Percentiles rank a stretch among this genome's conserved stretches.
Evolutionary conservation across 2,329 filamentous ascomycete species (phyloP).

Genomic region (Ophiosphaerella korrae): DNA sequence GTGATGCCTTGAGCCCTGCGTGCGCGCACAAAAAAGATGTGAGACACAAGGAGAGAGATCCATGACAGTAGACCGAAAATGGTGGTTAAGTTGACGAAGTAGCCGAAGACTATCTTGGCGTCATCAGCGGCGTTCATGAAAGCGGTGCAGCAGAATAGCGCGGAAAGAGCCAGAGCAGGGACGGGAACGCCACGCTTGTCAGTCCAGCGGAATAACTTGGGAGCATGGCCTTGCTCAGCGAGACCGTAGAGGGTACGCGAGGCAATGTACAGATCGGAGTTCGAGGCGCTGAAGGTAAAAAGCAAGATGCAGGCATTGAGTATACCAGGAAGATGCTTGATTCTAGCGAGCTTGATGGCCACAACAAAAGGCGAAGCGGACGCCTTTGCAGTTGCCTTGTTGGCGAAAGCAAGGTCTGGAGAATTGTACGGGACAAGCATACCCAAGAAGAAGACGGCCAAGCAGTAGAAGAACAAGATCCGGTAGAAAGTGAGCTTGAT

Average conservation of each 20-base stretch:
- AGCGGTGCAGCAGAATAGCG: constrained; percentile 68
- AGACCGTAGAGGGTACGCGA: constrained; percentile 75
- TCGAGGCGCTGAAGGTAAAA: constrained; percentile 78
- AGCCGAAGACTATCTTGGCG: constrained; percentile 52
- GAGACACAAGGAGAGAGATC: constrained; percentile 56
- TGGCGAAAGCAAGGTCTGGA: constrained; percentile 63
- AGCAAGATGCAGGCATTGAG: constrained; percentile 75
- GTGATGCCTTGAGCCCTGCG: constrained; percentile 53
- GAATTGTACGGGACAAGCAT: constrained; percentile 78
- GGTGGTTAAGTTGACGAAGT: constrained; percentile 55
- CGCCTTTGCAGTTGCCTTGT: constrained; percentile 52
- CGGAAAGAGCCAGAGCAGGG: constrained; percentile 65
- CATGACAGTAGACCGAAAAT: constrained; percentile 53
- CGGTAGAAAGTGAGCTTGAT: constrained; percentile 83
- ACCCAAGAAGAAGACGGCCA: constrained; percentile 75
- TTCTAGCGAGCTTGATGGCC: constrained; percentile 68
- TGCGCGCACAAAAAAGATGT: constrained; percentile 56
- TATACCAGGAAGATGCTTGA: constrained; percentile 67
- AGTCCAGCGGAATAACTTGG: constrained; percentile 72
- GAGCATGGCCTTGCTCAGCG: constrained; percentile 72
- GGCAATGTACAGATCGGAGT: constrained; percentile 77
- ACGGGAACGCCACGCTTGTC: constrained; percentile 74
- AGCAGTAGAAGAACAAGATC: constrained; percentile 79
- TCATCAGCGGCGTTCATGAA: constrained; percentile 59
- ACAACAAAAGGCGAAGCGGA: constrained; percentile 77